Conservation (phyloP, 352 stramenopile species). For the Globisporangium barbulae region DNA sequence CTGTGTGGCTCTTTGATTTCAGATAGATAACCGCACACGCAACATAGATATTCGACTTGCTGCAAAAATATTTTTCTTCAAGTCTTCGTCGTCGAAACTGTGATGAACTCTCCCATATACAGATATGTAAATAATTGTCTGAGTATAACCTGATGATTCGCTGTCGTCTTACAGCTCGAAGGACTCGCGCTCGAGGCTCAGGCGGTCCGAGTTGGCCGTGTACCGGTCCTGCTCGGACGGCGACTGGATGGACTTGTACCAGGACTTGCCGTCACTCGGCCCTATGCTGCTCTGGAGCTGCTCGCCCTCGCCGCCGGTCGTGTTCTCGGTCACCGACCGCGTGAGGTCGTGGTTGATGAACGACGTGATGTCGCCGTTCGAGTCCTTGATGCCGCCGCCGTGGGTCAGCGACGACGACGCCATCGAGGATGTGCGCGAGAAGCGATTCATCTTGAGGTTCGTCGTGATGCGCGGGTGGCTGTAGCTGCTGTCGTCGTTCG, state of each 20-base stretch:
- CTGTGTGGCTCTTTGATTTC: neutral
- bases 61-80: too few species aligned
- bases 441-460: conserved; percentile 12
- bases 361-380: conserved; percentile 1
- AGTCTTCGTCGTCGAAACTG: too few species aligned
- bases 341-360: conserved; percentile 13
- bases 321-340: neutral
- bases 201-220: conserved; percentile 27
- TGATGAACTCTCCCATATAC: conserved; percentile 1
- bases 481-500: conserved; percentile 11
- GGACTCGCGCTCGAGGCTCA: conserved; percentile 43
- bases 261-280: conserved; percentile 20
- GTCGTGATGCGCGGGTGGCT: conserved; percentile 12
- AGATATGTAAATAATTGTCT: conserved; percentile 19
- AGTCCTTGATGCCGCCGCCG: neutral
- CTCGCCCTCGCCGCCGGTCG: neutral
- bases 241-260: conserved; percentile 60
- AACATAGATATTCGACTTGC: too few species aligned
- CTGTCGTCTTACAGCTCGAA: conserved; percentile 50
- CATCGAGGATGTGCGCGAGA: conserved; percentile 9
- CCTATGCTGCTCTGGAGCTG: conserved; percentile 6
- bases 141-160: conserved; percentile 15
- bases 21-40: neutral
- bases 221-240: conserved; percentile 37
- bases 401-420: neutral